A percentile compares a stretch with the other conserved stretches of the same genome.
phyloP scores from a whole-genome alignment of 2,329 filamentous ascomycete species.

The Cytospora schulzeri region DNA sequence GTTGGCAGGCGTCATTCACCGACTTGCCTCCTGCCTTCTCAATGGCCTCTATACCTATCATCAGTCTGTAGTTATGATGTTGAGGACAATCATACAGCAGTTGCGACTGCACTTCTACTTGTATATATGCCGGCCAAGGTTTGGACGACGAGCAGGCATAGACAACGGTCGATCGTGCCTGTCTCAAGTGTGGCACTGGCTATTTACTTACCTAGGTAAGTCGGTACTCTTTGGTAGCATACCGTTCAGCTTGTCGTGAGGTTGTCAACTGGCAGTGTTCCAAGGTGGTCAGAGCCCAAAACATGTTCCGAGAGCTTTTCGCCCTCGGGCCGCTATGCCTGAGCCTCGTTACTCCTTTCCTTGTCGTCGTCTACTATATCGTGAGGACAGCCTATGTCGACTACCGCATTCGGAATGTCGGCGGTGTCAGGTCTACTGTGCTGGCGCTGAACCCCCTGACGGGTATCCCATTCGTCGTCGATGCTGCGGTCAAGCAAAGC shows the following conservation, averaged over 20 bases:
- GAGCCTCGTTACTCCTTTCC: constrained; percentile 16
- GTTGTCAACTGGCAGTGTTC: not conserved
- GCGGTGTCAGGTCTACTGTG: constrained; percentile 38
- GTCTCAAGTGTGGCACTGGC: not conserved
- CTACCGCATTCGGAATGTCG: constrained; percentile 36
- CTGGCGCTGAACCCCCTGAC: constrained; percentile 40
- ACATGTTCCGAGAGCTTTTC: constrained; percentile 24
- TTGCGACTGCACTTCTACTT: not conserved
- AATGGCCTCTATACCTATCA: not conserved
- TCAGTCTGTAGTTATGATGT: constrained; percentile 3
- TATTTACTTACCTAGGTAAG: not conserved
- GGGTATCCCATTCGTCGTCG: constrained; percentile 36
- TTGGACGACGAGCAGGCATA: too few relatives aligned
- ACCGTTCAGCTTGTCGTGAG: too few relatives aligned
- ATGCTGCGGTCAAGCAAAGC: constrained; percentile 35
- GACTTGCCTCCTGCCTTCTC: not conserved
- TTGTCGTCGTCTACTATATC: constrained; percentile 29
- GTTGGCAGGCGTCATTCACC: not conserved
- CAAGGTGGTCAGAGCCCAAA: not conserved
- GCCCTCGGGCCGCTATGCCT: constrained; percentile 19
- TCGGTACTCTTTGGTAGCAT: too few relatives aligned
- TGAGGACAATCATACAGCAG: not conserved
- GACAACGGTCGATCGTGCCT: not conserved
- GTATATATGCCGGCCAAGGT: too few relatives aligned
- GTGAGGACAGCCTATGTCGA: constrained; percentile 32